Conservation (phyloP, 352 stramenopile species). For the Phytophthora quininea region DNA sequence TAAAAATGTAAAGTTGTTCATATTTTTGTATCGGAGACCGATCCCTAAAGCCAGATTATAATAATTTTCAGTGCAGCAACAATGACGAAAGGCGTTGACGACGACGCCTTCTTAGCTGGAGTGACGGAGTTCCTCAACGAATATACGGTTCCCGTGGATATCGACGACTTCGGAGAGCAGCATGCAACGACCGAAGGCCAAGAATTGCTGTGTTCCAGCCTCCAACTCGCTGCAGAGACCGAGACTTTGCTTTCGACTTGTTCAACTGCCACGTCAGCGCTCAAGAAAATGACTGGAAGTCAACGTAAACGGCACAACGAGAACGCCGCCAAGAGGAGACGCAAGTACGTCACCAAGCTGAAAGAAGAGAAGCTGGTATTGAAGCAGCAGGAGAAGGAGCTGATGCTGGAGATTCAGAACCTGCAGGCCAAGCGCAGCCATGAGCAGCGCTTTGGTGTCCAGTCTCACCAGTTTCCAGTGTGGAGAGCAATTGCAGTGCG, state of each 20-base stretch:
- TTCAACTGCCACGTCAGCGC: background rate
- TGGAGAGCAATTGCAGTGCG: slow-evolving; percentile 23
- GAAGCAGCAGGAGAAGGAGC: slow-evolving; percentile 5
- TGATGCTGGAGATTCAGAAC: background rate
- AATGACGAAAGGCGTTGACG: too few species aligned
- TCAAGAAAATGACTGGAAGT: background rate
- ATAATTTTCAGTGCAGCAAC: background rate
- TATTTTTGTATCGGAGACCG: too few species aligned
- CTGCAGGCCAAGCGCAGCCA: slow-evolving; percentile 7
- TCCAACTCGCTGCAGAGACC: slow-evolving; percentile 17
- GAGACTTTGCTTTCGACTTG: slow-evolving; percentile 15
- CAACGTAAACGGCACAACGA: slow-evolving; percentile 6
- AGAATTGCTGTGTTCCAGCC: slow-evolving; percentile 14
- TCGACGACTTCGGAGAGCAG: background rate
- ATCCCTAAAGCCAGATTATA: background rate
- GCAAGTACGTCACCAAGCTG: slow-evolving; percentile 18
- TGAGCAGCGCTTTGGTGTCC: background rate
- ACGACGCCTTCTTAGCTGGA: background rate
- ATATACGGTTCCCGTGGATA: background rate
- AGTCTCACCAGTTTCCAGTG: slow-evolving; percentile 4
- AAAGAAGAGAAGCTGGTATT: slow-evolving; percentile 11
- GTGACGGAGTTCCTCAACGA: background rate
- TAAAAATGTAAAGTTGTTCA: too few species aligned
- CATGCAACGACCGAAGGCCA: background rate
- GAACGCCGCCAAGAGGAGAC: slow-evolving; percentile 18